Percentiles rank a stretch among this genome's conserved stretches.
Conservation (phyloP, 805 yeast genomes). For the Metschnikowia lochheadii region DNA sequence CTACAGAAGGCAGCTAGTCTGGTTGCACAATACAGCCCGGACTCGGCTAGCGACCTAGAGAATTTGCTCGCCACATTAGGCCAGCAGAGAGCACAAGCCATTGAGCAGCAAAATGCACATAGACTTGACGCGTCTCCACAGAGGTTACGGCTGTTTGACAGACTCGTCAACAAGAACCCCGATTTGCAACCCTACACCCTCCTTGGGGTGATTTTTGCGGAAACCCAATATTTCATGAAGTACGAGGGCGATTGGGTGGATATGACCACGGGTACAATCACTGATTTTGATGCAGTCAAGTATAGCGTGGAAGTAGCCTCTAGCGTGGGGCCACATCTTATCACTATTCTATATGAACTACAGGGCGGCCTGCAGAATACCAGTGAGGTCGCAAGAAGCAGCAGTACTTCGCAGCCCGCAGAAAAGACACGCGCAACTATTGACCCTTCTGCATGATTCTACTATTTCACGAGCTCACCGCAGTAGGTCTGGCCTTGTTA, state of each 20-base stretch:
- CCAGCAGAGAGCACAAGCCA: conserved; percentile 19
- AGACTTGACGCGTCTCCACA: conserved; percentile 13
- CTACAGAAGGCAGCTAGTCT: conserved; percentile 22
- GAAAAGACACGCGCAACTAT: not conserved
- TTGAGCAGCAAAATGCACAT: conserved; percentile 20
- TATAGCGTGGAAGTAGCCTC: conserved; percentile 6
- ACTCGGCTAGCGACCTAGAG: conserved; percentile 20
- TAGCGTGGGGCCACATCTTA: conserved; percentile 8
- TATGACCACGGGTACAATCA: conserved; percentile 13
- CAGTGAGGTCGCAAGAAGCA: not conserved
- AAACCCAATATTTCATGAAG: conserved; percentile 22
- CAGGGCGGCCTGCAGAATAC: not conserved
- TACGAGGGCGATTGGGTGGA: conserved; percentile 10
- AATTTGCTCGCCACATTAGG: conserved; percentile 19
- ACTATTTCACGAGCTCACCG: not conserved
- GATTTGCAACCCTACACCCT: conserved; percentile 23
- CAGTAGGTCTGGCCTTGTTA: not conserved
- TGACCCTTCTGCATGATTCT: not conserved
- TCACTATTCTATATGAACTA: conserved; percentile 14
- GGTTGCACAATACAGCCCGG: conserved; percentile 17
- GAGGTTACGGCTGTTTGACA: conserved; percentile 8
- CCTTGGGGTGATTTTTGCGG: conserved; percentile 31
- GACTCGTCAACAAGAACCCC: conserved; percentile 6
- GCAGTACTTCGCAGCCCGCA: not conserved
- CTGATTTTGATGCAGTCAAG: conserved; percentile 12